Evolutionary conservation across 2,329 filamentous ascomycete species (phyloP), one percentile per base, ranked within the genome.

Genomic region (Mariannaea sp.): DNA sequence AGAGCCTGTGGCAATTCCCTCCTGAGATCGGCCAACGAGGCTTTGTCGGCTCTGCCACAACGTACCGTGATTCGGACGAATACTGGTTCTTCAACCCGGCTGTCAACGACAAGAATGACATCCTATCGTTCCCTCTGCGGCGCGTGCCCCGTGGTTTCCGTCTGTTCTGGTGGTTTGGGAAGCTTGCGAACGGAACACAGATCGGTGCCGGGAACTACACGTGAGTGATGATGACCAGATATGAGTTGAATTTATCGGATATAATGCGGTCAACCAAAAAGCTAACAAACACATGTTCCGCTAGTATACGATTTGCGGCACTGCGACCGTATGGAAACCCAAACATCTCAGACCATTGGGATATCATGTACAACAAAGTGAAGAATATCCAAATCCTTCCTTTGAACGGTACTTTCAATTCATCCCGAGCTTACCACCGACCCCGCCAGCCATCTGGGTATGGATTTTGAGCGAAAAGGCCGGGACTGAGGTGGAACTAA

Each of bases 41-140:
- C n/a, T 79, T 71, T 47, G 59, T 80, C 41, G 77, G 77, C 16
- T 72, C 75, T 1, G 73, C 73, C 3, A 73, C 74, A 5, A 72
- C 69, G 14, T 73, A 73, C 70, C 65, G 69, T 39, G 63, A 69
- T 45, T 59, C 73, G 13, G 67, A 63, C 41, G 44, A 61, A 26
- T 66, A 65, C 40, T 60, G 62, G 57, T 70, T 66, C 58, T 76
- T 72, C 39, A 69, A 73, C n/a, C 70, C 72, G 1, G 58, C 53
- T 0, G 53, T 65, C 5, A 70, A 74, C 47, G 67, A 73, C 56
- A 71, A 71, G n/a, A 66, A 71, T 13, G 71, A 75, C 46, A 72
- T 72, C 1, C 58, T 71, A 9, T 49, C 73, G 1, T 75, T 77
- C 49, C 75, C 75, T 0, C 51, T 73, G 12, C 66, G 57, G 13